Base-by-base conservation (phyloP, 2,329 filamentous ascomycete genomes). In the Penicillium palitans region DNA sequence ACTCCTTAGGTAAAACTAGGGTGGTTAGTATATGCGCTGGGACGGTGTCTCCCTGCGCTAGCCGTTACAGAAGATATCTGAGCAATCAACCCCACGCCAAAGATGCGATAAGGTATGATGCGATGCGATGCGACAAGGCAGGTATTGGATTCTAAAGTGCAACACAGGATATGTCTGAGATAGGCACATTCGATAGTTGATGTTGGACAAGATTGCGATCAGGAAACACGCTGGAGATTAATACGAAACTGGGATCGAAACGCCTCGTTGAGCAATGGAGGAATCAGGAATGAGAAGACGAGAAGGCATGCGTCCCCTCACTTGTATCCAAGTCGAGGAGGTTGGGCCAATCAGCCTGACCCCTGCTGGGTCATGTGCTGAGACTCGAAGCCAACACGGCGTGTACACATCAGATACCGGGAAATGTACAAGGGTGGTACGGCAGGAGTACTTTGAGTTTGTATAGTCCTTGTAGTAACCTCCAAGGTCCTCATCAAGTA, bases 341-440 rank as follows among this genome's bases (percentile, higher is more conserved):
- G 70, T 62, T 72, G 70, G 70, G 55, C 70, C 69, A 72, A 72
- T 72, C 61, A 67, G 29, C 25, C 59, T 46, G 9, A 45, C 25
- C 41, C 40, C 13, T 50, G 54, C 19, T 33, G 29, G 57, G 58
- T 63, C 58, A 58, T 59, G 52, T 58, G 59, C 53, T 50, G 45
- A 60, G 48, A 60, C 60, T 60, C 52, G 57, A 56, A 41, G 52
- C 52, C 39, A 51, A 40, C 41, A 52, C 42, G 45, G 44, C 19
- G 21, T 44, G 52, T 55, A 58, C 56, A 55, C 31, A 47, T 49
- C 42, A 52, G 47, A 46, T 57, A 58, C 47, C 13, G 31, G 4
- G 35, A 35, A 12, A 8, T 24, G 15, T 35, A 35, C 46, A 8
- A 9, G 2, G 3, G 3, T 45, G 39, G 47, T 63, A 61, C 42